Percentiles rank a stretch among this genome's conserved stretches.
These are phyloP conservation scores for Candida lessepsii DNA, from an alignment of 805 yeast genomes.

Conservation along the genomic window DNA sequence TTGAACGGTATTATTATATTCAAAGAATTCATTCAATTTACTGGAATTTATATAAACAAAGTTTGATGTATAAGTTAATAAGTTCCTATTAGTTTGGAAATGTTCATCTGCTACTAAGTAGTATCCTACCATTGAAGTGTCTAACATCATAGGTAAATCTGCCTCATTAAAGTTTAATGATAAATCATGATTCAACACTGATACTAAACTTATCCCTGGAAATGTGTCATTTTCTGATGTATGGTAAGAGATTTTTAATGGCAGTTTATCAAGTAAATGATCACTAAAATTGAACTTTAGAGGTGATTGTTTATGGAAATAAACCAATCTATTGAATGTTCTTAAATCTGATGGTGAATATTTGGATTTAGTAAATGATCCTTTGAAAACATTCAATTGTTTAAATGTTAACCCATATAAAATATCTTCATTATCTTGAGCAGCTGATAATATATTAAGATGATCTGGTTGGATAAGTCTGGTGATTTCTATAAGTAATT, in stretches of 20 bases:
- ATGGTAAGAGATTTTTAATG: constrained; percentile 28
- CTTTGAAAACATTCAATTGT: constrained; percentile 29
- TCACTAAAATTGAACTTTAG: constrained; percentile 21
- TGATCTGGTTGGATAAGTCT: constrained; percentile 50
- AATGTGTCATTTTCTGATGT: constrained; percentile 6
- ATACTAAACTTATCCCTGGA: constrained; percentile 25
- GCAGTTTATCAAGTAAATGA: constrained; percentile 25
- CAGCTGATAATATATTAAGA: constrained; percentile 47
- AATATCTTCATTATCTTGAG: constrained; percentile 29
- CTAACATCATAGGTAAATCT: constrained; percentile 33
- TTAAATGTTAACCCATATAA: constrained; percentile 26
- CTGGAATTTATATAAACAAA: constrained; percentile 19
- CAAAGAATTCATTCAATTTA: constrained; percentile 14
- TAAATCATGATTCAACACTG: constrained; percentile 23
- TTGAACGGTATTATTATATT: constrained; percentile 9
- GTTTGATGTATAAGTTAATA: constrained; percentile 16
- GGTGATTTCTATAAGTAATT: constrained; percentile 53
- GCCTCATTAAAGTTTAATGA: constrained; percentile 18
- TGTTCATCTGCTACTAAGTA: constrained; percentile 27
- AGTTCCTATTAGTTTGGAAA: constrained; percentile 21
- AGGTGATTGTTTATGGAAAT: constrained; percentile 46
- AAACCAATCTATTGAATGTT: constrained; percentile 47
- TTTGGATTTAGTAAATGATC: constrained; percentile 29
- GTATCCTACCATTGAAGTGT: constrained; percentile 42
- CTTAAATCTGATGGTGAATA: constrained; percentile 55